phyloP scores from a whole-genome alignment of 495 filamentous ascomycete genomes.

The Penicillium steckii region DNA sequence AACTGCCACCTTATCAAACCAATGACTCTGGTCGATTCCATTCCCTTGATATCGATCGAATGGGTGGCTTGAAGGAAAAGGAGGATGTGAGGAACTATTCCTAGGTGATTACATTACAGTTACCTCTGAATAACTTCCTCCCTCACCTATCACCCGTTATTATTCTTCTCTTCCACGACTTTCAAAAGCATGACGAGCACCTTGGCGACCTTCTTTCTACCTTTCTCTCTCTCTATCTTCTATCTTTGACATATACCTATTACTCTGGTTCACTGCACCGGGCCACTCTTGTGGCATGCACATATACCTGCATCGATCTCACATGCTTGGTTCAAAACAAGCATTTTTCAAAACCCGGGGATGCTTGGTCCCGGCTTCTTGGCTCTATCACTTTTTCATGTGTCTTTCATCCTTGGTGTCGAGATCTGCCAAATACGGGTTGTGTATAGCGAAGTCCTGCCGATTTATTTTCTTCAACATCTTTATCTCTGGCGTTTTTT shows the following conservation, averaged over 20 bases:
- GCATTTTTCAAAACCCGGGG: background rate
- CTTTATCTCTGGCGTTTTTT: constrained; percentile 27
- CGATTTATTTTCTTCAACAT: constrained; percentile 28
- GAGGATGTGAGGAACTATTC: constrained; percentile 43
- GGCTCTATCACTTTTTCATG: background rate
- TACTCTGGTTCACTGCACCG: constrained; percentile 18
- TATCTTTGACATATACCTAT: constrained; percentile 24
- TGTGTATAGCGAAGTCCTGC: constrained; percentile 37
- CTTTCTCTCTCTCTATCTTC: too few relatives aligned
- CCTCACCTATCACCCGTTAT: constrained; percentile 10
- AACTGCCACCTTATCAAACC: constrained; percentile 86
- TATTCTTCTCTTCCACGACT: constrained; percentile 33
- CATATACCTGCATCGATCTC: constrained; percentile 28
- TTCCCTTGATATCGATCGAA: constrained; percentile 88
- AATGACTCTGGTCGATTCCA: constrained; percentile 75
- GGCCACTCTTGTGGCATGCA: constrained; percentile 32
- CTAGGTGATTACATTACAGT: constrained; percentile 29
- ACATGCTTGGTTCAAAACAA: constrained; percentile 13
- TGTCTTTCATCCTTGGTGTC: background rate
- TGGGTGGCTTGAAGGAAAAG: constrained; percentile 94
- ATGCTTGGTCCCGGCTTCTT: background rate
- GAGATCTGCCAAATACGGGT: constrained; percentile 18
- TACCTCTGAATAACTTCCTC: too few relatives aligned
- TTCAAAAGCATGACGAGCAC: constrained; percentile 40
- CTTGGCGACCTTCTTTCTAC: constrained; percentile 28